Conservation (phyloP, 176 grass and related monocot species). For the Eleusine coracana region DNA sequence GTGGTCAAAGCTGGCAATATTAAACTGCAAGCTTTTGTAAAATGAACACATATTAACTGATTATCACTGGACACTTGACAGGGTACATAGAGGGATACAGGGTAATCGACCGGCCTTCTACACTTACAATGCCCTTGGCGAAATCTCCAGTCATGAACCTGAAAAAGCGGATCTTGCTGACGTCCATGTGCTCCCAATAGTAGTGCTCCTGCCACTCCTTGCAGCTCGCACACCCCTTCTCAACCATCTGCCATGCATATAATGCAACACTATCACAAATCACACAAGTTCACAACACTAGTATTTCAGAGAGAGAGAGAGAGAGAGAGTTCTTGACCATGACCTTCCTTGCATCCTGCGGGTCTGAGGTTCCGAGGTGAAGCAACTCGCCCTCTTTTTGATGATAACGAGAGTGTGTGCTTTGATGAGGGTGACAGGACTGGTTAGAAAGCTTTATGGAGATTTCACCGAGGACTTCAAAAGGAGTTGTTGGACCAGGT, state of each 20-base stretch:
- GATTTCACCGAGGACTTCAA: not conserved
- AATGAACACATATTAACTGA: not conserved
- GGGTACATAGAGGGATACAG: no score
- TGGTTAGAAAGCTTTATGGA: not conserved
- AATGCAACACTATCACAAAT: not conserved
- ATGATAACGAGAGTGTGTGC: not conserved
- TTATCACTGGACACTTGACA: no score
- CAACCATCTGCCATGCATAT: conserved; percentile 7
- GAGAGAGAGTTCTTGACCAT: not conserved
- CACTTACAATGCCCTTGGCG: conserved; percentile 36
- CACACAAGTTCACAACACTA: no score
- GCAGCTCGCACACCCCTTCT: conserved; percentile 34
- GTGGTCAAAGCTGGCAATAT: no score
- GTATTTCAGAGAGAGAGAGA: not conserved
- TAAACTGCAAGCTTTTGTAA: no score
- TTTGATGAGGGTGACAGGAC: not conserved
- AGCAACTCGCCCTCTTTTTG: not conserved
- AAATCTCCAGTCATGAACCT: conserved; percentile 37
- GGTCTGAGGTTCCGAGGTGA: conserved; percentile 29
- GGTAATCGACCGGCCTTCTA: no score
- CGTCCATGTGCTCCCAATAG: conserved; percentile 55
- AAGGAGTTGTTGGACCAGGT: not conserved
- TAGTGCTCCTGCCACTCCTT: conserved; percentile 46
- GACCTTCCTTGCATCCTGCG: conserved; percentile 5
- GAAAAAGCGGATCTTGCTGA: conserved; percentile 33